Evolutionary conservation across 441 rosid species (phyloP), one percentile per base, ranked within the genome.

Genomic region (Populus trichocarpa): DNA sequence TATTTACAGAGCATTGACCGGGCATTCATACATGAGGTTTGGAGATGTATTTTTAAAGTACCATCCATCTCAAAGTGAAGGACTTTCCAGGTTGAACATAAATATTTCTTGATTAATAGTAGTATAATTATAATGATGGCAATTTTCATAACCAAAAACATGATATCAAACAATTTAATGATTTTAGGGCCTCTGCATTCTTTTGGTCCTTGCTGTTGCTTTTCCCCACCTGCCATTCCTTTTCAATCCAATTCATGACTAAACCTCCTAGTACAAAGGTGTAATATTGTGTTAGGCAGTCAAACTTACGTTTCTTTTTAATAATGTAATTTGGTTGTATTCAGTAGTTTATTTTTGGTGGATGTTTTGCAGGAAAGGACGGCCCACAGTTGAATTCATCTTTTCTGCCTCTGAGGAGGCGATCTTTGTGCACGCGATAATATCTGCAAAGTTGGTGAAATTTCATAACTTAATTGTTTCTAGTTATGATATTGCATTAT

Each of bases 331-430:
- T 36, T 76, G 35, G 6, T 33, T 5, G 5, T 33, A 28, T 63
- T 28, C 42, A 66, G 18, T 23, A 8, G 8, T 69, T 79, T 26
- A 13, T 76, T 74, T 71, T 78, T 78, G 32, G 53, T 77, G 69
- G 57, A 75, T 32, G 64, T 83, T 84, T 78, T 85, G 86, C 91
- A 97, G 99, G 96, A 92, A 91, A 88, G 98, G 97, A 73, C 97
- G 84, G 74, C 97, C 93, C 68, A 88, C 93, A 9, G 81, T 92
- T 78, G 99, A 97, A 87, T 93, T 97, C 87, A 84, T 95, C 81
- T 97, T 97, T 88, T 89, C 99, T 86, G 98, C 99, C 53, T 91
- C 97, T n/a, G 96, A 92, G 81, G 99, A 97, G 88, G 93, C 99
- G 20, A 88, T 97, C 77, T 93, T 90, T 86, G 96, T 92, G 76